Percentiles rank a stretch among this genome's conserved stretches.
phyloP scores from a whole-genome alignment of 2,329 filamentous ascomycete genomes.

The Microthyrium microscopicum region DNA sequence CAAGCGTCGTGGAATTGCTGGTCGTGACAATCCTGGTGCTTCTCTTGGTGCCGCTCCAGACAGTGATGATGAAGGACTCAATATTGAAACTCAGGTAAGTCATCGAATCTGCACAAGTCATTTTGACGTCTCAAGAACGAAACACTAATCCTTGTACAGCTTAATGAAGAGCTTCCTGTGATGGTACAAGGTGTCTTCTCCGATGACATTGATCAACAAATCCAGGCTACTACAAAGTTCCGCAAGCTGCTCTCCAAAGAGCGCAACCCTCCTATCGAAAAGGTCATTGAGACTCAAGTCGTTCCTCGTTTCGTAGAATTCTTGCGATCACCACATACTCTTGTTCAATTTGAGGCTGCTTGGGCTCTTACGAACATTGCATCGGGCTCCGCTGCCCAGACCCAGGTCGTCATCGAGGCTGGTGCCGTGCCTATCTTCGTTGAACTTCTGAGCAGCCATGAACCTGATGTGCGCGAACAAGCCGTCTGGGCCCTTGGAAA shows the following conservation, averaged over 20 bases:
- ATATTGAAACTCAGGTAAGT: constrained; percentile 90
- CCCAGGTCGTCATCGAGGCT: constrained; percentile 95
- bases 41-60: constrained; percentile 78
- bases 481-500: constrained; percentile 97
- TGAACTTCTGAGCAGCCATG: constrained; percentile 83
- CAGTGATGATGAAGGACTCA: constrained; percentile 91
- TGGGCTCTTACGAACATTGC: constrained; percentile 99
- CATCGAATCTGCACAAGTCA: background rate
- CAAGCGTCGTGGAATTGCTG: constrained; percentile 88
- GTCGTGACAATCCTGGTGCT: constrained; percentile 63
- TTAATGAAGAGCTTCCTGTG: constrained; percentile 93
- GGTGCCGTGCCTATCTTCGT: constrained; percentile 98
- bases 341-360: constrained; percentile 97
- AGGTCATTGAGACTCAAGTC: constrained; percentile 97
- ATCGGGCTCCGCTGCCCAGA: constrained; percentile 90
- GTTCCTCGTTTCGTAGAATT: constrained; percentile 97
- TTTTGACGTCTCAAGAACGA: background rate
- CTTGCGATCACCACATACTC: constrained; percentile 87
- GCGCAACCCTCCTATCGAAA: constrained; percentile 96
- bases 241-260: constrained; percentile 96
- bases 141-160: constrained; percentile 31
- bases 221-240: constrained; percentile 95
- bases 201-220: constrained; percentile 94
- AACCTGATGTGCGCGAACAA: constrained; percentile 95
- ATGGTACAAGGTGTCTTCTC: constrained; percentile 99